Evolutionary conservation across 345 rosid genomes (phyloP).

Genomic region (Chamaenerion angustifolium): DNA sequence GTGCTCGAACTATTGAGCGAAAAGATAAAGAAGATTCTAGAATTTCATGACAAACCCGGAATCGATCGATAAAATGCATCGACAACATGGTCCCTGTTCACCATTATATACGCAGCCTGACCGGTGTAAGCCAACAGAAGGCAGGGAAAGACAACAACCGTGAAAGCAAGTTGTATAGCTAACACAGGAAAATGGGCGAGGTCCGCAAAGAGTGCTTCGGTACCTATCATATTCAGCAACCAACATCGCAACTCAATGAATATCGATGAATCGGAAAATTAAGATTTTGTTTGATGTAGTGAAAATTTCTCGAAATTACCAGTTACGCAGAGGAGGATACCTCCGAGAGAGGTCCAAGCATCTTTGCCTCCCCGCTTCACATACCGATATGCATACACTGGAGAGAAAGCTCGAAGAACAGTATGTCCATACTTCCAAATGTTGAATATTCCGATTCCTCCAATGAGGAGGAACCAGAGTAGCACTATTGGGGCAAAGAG

Average conservation of each 20-base stretch:
- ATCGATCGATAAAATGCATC: slow-evolving; percentile 85
- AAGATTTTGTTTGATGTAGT: neutral
- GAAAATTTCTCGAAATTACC: slow-evolving; percentile 23
- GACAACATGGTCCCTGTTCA: slow-evolving; percentile 29
- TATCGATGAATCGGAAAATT: neutral
- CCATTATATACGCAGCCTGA: slow-evolving; percentile 92
- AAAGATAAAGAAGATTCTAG: too few relatives aligned
- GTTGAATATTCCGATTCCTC: slow-evolving; percentile 69
- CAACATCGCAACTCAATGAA: neutral
- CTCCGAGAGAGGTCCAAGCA: slow-evolving; percentile 79
- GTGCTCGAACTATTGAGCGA: too few relatives aligned
- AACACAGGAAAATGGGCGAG: slow-evolving; percentile 77
- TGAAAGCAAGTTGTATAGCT: slow-evolving; percentile 82
- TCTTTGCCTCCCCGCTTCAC: slow-evolving; percentile 52
- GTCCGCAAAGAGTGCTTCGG: slow-evolving; percentile 92
- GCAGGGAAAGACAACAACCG: slow-evolving; percentile 79
- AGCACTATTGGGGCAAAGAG: slow-evolving; percentile 91
- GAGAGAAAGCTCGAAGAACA: slow-evolving; percentile 86
- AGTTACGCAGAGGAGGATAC: slow-evolving; percentile 86
- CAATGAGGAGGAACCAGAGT: slow-evolving; percentile 82
- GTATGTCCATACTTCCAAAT: slow-evolving; percentile 52
- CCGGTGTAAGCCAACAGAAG: slow-evolving; percentile 91
- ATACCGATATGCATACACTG: slow-evolving; percentile 57
- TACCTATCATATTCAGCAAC: slow-evolving; percentile 34
- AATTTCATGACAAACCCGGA: slow-evolving; percentile 30